Conservation (phyloP, 441 rosid species). For the Bruguiera hainesii region DNA sequence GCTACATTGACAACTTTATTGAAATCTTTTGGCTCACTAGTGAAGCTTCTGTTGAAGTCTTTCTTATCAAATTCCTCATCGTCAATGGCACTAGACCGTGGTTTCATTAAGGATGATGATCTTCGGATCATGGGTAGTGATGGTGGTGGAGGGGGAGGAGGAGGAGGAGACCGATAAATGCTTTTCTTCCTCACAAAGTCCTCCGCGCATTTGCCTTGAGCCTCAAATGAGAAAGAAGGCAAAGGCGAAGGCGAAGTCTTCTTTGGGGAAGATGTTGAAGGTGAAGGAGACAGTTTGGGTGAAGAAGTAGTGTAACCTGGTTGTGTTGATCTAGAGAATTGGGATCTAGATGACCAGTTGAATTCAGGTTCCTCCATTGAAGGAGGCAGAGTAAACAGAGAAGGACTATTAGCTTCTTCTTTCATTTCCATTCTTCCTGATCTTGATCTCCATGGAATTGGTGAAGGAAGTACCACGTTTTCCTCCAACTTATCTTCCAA, state of each 20-base stretch:
- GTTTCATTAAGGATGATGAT: slow-evolving; percentile 29
- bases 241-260: slow-evolving; percentile 30
- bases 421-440: slow-evolving; percentile 59
- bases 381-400: slow-evolving; percentile 19
- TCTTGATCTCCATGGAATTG: slow-evolving; percentile 91
- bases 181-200: slow-evolving; percentile 43
- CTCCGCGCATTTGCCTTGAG: slow-evolving; percentile 40
- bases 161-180: slow-evolving; percentile 46
- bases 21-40: slow-evolving; percentile 26
- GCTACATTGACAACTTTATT: slow-evolving; percentile 9
- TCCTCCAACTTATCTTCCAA: slow-evolving; percentile 37
- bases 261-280: slow-evolving; percentile 41
- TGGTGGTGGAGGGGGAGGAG: slow-evolving; percentile 67
- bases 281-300: slow-evolving; percentile 30
- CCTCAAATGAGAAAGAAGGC: slow-evolving; percentile 31
- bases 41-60: slow-evolving; percentile 25
- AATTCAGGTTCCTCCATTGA: slow-evolving; percentile 37
- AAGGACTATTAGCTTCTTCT: slow-evolving; percentile 31
- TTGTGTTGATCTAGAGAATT: slow-evolving; percentile 30
- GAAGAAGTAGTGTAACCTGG: slow-evolving; percentile 28
- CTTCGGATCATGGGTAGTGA: slow-evolving; percentile 37
- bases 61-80: slow-evolving; percentile 19
- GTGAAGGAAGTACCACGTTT: slow-evolving; percentile 73
- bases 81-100: slow-evolving; percentile 3
- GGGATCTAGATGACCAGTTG: slow-evolving; percentile 34